Evolutionary conservation across 108 stramenopile genomes (phyloP), one percentile per base, ranked within the genome.

Genomic region (Pseudonitzschia multistriata): DNA sequence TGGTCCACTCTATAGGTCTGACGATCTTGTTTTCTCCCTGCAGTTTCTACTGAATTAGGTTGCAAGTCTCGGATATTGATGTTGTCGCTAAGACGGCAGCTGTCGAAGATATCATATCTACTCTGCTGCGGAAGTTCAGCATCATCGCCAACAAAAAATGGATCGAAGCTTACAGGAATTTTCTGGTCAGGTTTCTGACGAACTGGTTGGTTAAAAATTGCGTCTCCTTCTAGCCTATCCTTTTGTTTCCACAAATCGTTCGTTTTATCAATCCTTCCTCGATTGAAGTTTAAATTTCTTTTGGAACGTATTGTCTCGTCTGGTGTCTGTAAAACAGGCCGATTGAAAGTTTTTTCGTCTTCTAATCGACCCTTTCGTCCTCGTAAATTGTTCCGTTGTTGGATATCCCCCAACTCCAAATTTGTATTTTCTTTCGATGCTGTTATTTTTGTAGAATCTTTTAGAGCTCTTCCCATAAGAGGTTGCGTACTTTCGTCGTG

Each of bases 401-500:
- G 57, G 35, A 33, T n/a, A 33, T 35, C 33, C 15, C 57, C 42
- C 3, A 10, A 45, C 15, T 45, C 42, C 15, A 45, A n/a, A 31
- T 33, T 35, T 31, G 13, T n/a, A 59, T 33, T 25, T 30, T 0
- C 24, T 52, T 25, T 3, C 3, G 34, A 59, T 5, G 57, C 14
- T 33, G 6, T 15, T 0, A 35, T 15, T 59, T n/a, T 33, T 6
- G 8, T 34, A 21, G 0, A 59, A 59, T 36, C n/a, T 5, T 59
- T 34, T n/a, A 13, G n/a, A 35, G 33, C n/a, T n/a, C 1, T 59
- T 59, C 31, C 31, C 33, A 3, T 11, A 33, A 59, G 57, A 59
- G 57, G 57, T 30, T 59, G 31, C 33, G 57, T 59, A n/a, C 31
- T 36, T n/a, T 59, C 57, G 33, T 59, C 57, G 57, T 59, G 57